phyloP scores from a whole-genome alignment of 345 rosid species.

The Arabis alpina region DNA sequence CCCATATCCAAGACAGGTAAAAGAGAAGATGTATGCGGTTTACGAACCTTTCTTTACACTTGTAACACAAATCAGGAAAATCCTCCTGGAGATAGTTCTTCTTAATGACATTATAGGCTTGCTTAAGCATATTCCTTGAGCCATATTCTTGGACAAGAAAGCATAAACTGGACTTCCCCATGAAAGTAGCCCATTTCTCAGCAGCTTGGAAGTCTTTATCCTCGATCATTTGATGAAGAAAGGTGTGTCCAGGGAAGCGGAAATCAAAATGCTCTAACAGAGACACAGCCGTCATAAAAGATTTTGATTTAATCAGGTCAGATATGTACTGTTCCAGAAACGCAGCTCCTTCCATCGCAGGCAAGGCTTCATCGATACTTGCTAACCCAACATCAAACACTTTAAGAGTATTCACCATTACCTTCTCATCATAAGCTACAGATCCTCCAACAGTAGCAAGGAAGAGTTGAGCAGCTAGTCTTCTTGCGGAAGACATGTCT shows the following conservation, averaged over 20 bases:
- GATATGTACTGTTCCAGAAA: conserved; percentile 69
- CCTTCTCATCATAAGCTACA: conserved; percentile 62
- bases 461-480: conserved; percentile 63
- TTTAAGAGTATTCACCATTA: conserved; percentile 63
- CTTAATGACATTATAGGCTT: conserved; percentile 69
- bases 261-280: conserved; percentile 81
- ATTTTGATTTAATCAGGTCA: conserved; percentile 57
- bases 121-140: conserved; percentile 74
- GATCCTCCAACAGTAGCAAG: conserved; percentile 56
- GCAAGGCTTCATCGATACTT: conserved; percentile 59
- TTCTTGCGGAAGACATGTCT: conserved; percentile 60
- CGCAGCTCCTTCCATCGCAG: conserved; percentile 43
- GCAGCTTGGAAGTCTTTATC: conserved; percentile 77
- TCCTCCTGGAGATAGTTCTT: conserved; percentile 73
- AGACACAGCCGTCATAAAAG: conserved; percentile 76
- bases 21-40: neutral
- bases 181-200: conserved; percentile 91
- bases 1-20: conserved; percentile 10
- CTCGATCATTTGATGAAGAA: conserved; percentile 75
- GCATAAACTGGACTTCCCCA: conserved; percentile 80
- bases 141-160: conserved; percentile 70
- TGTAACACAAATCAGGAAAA: conserved; percentile 70
- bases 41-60: conserved; percentile 71
- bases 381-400: conserved; percentile 59
- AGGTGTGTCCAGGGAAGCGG: conserved; percentile 69